Evolutionary conservation across 805 yeast genomes (phyloP).

Genomic region (Metschnikowia lochheadii): DNA sequence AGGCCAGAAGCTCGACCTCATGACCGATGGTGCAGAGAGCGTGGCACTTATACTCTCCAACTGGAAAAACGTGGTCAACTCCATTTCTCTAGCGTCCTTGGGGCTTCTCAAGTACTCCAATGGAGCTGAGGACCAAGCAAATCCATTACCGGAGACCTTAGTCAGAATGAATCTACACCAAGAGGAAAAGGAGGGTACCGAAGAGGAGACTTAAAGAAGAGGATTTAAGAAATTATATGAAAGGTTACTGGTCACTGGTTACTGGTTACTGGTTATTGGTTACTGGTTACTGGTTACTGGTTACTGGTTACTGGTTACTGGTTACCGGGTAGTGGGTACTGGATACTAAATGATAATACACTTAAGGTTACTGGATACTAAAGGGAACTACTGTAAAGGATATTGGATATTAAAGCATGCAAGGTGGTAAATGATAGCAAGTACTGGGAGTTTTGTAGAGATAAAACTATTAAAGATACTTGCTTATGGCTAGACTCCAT

Average conservation of each 20-base stretch:
- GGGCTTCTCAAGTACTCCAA: conserved; percentile 40
- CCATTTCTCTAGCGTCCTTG: conserved; percentile 57
- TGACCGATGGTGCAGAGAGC: conserved; percentile 57
- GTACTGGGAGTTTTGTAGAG: no score
- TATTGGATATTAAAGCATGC: no score
- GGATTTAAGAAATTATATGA: no score
- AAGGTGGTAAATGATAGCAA: no score
- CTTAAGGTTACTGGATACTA: no score
- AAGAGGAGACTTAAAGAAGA: not conserved
- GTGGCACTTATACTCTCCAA: conserved; percentile 56
- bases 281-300: no score
- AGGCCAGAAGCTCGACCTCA: conserved; percentile 43
- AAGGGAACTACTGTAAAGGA: no score
- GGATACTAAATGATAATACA: no score
- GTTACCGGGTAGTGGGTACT: no score
- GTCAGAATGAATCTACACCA: conserved; percentile 51
- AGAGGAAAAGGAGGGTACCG: not conserved
- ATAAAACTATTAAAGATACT: not conserved
- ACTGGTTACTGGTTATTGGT: no score
- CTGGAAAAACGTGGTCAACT: conserved; percentile 60
- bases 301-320: no score
- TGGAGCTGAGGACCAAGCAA: conserved; percentile 39
- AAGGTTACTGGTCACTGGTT: no score
- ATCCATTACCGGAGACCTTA: conserved; percentile 62
- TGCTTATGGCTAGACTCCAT: conserved; percentile 10